These are phyloP conservation scores for Huntiella bhutanensis DNA, from an alignment of 2,329 filamentous ascomycete genomes.

Conservation along the genomic window DNA sequence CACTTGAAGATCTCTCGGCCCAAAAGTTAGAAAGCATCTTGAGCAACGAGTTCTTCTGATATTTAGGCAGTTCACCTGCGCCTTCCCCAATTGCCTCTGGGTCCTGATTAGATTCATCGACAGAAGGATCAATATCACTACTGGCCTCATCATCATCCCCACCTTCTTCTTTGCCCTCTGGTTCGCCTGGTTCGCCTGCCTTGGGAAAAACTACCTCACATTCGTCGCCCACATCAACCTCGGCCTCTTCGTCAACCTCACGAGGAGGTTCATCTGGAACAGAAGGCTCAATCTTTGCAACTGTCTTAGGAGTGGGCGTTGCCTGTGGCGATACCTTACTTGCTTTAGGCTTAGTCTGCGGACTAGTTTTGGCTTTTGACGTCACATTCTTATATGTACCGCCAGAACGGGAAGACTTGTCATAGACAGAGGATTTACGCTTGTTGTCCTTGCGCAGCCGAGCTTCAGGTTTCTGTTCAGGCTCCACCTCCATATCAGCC, in stretches of 20 bases:
- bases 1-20: slow-evolving; percentile 91
- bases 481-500: slow-evolving; percentile 28
- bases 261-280: not conserved
- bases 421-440: slow-evolving; percentile 9
- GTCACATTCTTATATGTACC: not conserved
- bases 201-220: slow-evolving; percentile 15
- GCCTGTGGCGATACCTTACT: not conserved
- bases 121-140: slow-evolving; percentile 53
- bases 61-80: slow-evolving; percentile 65
- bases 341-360: not conserved
- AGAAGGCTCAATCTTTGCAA: not conserved
- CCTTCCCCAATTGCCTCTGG: not conserved
- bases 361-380: too few species aligned
- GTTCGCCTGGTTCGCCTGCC: slow-evolving; percentile 16
- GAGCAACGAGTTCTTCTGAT: slow-evolving; percentile 83
- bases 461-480: not conserved
- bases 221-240: not conserved
- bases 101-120: slow-evolving; percentile 18
- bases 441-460: slow-evolving; percentile 6
- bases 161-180: slow-evolving; percentile 19
- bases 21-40: slow-evolving; percentile 95
- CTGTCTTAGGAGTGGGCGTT: not conserved
- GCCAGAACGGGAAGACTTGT: not conserved
- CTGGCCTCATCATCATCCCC: slow-evolving; percentile 43
- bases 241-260: slow-evolving; percentile 15